Evolutionary conservation across 768 basidiomycete species (phyloP).

Genomic region (Phanerodontia chrysosporium): DNA sequence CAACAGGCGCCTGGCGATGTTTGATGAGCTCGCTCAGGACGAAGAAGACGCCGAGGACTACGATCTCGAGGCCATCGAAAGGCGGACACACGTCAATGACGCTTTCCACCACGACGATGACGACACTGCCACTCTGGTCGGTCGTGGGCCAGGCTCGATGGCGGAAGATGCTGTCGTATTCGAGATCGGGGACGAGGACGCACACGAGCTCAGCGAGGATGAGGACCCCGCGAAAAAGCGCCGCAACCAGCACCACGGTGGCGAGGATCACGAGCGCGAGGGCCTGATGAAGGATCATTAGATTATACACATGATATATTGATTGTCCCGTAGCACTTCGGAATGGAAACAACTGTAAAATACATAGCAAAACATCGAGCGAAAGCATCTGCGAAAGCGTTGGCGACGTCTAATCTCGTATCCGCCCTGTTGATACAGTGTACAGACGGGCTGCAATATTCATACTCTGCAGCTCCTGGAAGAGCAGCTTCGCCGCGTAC

Average conservation of each 20-base stretch:
- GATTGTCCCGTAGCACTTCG: constrained; percentile 1
- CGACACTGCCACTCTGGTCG: constrained; percentile 71
- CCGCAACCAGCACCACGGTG: constrained; percentile 36
- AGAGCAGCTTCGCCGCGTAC: constrained; percentile 93
- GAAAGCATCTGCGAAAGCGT: neutral
- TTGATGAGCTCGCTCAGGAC: constrained; percentile 93
- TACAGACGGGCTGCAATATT: constrained; percentile 88
- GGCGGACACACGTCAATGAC: constrained; percentile 39
- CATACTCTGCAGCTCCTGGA: constrained; percentile 98
- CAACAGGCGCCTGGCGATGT: constrained; percentile 91
- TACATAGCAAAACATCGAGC: constrained; percentile 29
- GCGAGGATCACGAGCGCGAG: constrained; percentile 54
- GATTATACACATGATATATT: constrained; percentile 22
- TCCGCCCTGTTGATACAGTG: constrained; percentile 82
- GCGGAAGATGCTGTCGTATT: constrained; percentile 78
- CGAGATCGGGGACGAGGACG: constrained; percentile 86
- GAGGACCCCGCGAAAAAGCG: constrained; percentile 54
- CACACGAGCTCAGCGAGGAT: constrained; percentile 50
- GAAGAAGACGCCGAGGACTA: constrained; percentile 93
- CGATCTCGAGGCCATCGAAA: constrained; percentile 73
- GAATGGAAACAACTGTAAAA: constrained; percentile 22
- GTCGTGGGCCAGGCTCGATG: constrained; percentile 43
- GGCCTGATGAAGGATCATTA: constrained; percentile 53
- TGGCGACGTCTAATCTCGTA: constrained; percentile 46
- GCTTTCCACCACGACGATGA: constrained; percentile 41